Conservation (phyloP, 2,329 filamentous ascomycete species). For the Pezicula carpinea region DNA sequence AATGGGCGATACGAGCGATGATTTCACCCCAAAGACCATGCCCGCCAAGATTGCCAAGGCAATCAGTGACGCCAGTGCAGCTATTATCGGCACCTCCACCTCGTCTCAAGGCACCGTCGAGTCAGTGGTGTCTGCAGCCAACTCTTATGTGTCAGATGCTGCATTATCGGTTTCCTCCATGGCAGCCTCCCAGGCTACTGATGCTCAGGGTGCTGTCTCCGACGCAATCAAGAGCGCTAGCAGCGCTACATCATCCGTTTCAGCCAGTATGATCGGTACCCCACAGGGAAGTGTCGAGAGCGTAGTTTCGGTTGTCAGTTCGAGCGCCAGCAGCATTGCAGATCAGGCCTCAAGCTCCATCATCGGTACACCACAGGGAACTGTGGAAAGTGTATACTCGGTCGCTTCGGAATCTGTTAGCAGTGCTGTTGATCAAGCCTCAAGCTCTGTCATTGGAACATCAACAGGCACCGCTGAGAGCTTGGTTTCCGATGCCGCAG, state of each 20-base stretch:
- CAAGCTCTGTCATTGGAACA: constrained; percentile 19
- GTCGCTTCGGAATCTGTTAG: constrained; percentile 16
- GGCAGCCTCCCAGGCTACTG: constrained; percentile 11
- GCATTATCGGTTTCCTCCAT: no score
- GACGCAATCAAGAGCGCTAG: constrained; percentile 17
- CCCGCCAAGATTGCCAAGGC: constrained; percentile 36
- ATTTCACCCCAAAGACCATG: constrained; percentile 69
- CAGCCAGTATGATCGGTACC: constrained; percentile 16
- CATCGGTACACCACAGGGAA: constrained; percentile 22
- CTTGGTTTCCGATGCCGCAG: constrained; percentile 22
- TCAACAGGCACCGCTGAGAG: constrained; percentile 22
- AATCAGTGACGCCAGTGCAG: constrained; percentile 23
- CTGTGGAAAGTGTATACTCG: constrained; percentile 20
- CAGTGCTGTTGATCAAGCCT: constrained; percentile 20
- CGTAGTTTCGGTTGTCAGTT: constrained; percentile 27
- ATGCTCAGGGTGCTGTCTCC: constrained; percentile 17
- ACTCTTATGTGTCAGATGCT: no score
- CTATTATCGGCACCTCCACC: constrained; percentile 11
- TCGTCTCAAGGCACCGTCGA: constrained; percentile 23
- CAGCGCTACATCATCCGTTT: constrained; percentile 16
- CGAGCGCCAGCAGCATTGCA: constrained; percentile 19
- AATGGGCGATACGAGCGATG: constrained; percentile 67
- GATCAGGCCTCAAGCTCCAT: constrained; percentile 25
- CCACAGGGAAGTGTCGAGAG: constrained; percentile 28
- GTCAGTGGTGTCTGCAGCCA: constrained; percentile 28